Percentiles rank a stretch among this genome's conserved stretches.
These are phyloP conservation scores for Colletotrichum higginsianum DNA, from an alignment of 2,329 filamentous ascomycete genomes.

Conservation along the genomic window DNA sequence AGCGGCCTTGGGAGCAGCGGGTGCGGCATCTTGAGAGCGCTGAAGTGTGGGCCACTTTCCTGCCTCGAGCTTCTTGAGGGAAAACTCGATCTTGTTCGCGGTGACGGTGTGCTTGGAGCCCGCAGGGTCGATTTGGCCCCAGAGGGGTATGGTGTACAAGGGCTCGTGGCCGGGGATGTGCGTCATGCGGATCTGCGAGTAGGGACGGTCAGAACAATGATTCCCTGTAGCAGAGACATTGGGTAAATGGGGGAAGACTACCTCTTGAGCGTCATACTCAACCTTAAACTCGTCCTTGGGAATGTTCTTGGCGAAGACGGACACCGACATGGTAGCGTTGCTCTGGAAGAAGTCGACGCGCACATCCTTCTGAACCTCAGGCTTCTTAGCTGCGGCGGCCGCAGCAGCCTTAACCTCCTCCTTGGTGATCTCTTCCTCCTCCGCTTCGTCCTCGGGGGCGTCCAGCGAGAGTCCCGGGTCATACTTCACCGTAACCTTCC, in stretches of 20 bases:
- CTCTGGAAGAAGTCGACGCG: conserved; percentile 54
- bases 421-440: conserved; percentile 47
- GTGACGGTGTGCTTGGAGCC: conserved; percentile 76
- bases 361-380: conserved; percentile 47
- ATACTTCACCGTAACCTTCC: conserved; percentile 59
- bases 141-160: conserved; percentile 60
- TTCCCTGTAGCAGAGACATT: conserved; percentile 44
- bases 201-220: not conserved
- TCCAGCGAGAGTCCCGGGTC: conserved; percentile 36
- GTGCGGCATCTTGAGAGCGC: conserved; percentile 27
- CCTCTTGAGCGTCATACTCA: conserved; percentile 48
- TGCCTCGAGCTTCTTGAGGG: conserved; percentile 75
- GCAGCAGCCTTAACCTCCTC: conserved; percentile 34
- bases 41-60: conserved; percentile 76
- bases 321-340: conserved; percentile 53
- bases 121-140: conserved; percentile 72
- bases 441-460: conserved; percentile 35
- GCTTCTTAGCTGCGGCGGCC: conserved; percentile 6
- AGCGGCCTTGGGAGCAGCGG: not conserved
- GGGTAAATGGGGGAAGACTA: conserved; percentile 47
- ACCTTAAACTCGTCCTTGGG: conserved; percentile 58
- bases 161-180: conserved; percentile 43
- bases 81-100: conserved; percentile 85
- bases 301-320: conserved; percentile 60
- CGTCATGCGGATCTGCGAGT: conserved; percentile 37